Conservation (phyloP, 257 asterid species). For the Solanum habrochaites region DNA sequence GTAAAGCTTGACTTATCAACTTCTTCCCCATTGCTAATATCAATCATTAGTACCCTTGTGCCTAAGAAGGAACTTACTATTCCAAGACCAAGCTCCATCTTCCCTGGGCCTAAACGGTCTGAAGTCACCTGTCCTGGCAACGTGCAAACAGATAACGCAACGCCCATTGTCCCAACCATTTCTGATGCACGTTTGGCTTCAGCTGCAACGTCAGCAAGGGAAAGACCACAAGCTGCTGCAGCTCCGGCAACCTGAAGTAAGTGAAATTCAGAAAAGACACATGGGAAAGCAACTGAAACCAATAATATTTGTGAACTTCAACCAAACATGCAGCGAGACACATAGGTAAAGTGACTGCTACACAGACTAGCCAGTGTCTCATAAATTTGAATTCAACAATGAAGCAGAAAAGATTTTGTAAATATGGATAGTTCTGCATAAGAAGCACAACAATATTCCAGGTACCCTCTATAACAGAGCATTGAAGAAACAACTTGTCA, state of each 20-base stretch:
- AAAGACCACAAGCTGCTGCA: conserved; percentile 82
- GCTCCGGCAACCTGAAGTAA: conserved; percentile 82
- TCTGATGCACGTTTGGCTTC: conserved; percentile 93
- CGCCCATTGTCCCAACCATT: conserved; percentile 98
- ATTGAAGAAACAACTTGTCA: not conserved
- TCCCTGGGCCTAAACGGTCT: conserved; percentile 92
- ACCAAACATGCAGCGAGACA: not conserved
- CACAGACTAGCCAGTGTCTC: not conserved
- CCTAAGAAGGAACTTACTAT: conserved; percentile 37
- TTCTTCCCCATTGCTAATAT: not conserved
- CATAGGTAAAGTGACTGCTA: not conserved
- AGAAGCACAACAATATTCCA: not conserved
- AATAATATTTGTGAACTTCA: not conserved
- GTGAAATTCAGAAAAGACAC: not conserved
- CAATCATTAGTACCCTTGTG: conserved; percentile 1
- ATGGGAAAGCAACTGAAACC: not conserved
- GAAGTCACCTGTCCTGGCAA: conserved; percentile 84
- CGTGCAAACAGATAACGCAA: conserved; percentile 90
- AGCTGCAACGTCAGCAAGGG: conserved; percentile 69
- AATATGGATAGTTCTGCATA: not conserved
- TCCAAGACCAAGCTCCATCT: conserved; percentile 99
- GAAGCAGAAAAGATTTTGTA: not conserved
- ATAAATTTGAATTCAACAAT: not conserved
- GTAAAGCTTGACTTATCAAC: not conserved
- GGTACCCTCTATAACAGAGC: not conserved